Evolutionary conservation across 805 yeast species (phyloP).

Genomic region (Candida yuanshanica): DNA sequence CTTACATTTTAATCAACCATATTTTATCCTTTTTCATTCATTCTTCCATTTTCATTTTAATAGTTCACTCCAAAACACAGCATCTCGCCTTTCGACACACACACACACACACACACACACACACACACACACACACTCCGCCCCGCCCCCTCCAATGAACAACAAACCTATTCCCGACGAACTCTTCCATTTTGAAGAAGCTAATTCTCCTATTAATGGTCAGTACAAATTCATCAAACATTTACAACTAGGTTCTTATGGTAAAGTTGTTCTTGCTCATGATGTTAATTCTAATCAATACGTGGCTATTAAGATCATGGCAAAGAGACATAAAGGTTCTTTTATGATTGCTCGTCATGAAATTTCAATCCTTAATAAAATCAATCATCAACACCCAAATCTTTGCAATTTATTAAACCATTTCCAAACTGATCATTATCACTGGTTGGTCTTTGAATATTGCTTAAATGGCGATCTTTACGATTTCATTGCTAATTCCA

Average conservation of each 20-base stretch:
- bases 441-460: constrained; percentile 59
- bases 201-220: background rate
- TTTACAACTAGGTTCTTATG: constrained; percentile 46
- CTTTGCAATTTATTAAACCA: constrained; percentile 54
- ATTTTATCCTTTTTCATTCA: no score
- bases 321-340: constrained; percentile 36
- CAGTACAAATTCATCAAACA: constrained; percentile 7
- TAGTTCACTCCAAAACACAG: background rate
- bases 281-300: constrained; percentile 28
- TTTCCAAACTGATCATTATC: constrained; percentile 47
- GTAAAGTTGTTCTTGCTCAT: constrained; percentile 49
- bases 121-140: background rate
- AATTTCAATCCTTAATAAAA: constrained; percentile 31
- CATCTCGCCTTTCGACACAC: background rate
- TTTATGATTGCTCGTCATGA: constrained; percentile 49
- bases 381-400: constrained; percentile 34
- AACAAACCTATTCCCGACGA: constrained; percentile 3
- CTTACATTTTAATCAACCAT: no score
- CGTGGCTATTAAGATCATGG: constrained; percentile 54
- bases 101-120: background rate
- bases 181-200: constrained; percentile 6
- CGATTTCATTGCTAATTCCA: constrained; percentile 36
- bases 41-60: background rate
- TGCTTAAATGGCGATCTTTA: constrained; percentile 64
- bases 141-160: no score